Conservation (phyloP, 2,329 filamentous ascomycete genomes). For the Ceratocystiopsis sp. region DNA sequence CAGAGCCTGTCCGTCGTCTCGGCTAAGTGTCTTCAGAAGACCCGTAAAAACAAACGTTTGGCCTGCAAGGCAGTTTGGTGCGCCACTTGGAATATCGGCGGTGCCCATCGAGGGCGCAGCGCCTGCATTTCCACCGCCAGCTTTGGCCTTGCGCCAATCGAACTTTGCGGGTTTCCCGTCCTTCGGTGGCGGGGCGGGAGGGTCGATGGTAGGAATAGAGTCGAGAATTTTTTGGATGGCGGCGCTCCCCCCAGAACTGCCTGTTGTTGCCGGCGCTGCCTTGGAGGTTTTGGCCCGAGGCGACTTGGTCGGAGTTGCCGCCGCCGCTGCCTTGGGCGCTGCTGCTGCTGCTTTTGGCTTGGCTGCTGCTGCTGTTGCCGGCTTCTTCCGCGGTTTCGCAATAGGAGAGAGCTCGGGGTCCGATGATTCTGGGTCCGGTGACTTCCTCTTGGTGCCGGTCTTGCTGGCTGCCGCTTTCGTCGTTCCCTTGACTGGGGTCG, state of each 20-base stretch:
- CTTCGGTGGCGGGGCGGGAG: conserved; percentile 68
- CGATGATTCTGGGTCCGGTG: conserved; percentile 34
- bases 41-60: conserved; percentile 93
- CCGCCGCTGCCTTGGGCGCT: conserved; percentile 29
- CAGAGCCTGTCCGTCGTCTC: conserved; percentile 69
- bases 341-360: conserved; percentile 4
- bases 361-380: conserved; percentile 18
- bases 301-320: conserved; percentile 3
- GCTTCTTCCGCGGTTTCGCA: conserved; percentile 40
- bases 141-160: conserved; percentile 49
- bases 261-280: neutral
- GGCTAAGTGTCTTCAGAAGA: conserved; percentile 58
- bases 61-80: conserved; percentile 77
- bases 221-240: conserved; percentile 65
- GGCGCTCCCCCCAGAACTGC: too few relatives aligned
- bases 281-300: neutral
- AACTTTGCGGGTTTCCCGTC: conserved; percentile 53
- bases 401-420: conserved; percentile 32
- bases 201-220: conserved; percentile 64
- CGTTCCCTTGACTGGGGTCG: neutral
- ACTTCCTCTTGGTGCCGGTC: conserved; percentile 33
- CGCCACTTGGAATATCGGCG: conserved; percentile 62
- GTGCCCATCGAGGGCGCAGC: conserved; percentile 45
- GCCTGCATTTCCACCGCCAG: conserved; percentile 42
- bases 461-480: neutral